Conservation (phyloP, 495 filamentous ascomycete species). For the Penicillium canescens region DNA sequence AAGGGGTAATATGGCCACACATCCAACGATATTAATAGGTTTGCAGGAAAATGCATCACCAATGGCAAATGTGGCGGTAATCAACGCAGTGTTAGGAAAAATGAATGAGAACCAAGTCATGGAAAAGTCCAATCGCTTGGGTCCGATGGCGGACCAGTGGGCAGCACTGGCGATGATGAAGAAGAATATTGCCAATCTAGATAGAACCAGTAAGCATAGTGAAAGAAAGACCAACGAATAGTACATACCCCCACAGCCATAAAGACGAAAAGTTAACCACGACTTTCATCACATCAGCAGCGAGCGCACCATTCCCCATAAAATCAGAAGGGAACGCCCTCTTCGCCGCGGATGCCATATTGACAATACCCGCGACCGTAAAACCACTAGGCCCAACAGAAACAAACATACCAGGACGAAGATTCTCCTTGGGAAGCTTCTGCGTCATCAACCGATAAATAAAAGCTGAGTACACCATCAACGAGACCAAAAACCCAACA, state of each 20-base stretch:
- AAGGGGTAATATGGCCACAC: conserved; percentile 60
- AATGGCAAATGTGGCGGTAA: conserved; percentile 74
- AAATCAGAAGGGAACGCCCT: conserved; percentile 52
- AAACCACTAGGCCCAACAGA: conserved; percentile 79
- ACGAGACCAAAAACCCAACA: conserved; percentile 78
- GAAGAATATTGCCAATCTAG: conserved; percentile 78
- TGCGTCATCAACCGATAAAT: conserved; percentile 90
- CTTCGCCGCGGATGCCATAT: conserved; percentile 51
- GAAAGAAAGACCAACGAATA: neutral
- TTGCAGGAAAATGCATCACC: conserved; percentile 61
- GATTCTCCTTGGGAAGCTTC: conserved; percentile 75
- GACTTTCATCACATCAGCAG: conserved; percentile 56
- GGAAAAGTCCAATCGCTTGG: conserved; percentile 67
- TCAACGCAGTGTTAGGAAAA: conserved; percentile 80
- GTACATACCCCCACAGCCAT: conserved; percentile 75
- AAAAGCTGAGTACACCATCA: conserved; percentile 86
- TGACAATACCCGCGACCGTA: conserved; percentile 69
- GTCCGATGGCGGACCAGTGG: conserved; percentile 68
- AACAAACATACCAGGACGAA: conserved; percentile 83
- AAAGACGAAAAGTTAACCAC: conserved; percentile 61
- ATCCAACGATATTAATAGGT: conserved; percentile 66
- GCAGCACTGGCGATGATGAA: conserved; percentile 78
- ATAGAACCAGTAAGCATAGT: conserved; percentile 8
- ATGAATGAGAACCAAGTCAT: conserved; percentile 91
- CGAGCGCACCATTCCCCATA: conserved; percentile 58